Base-by-base conservation (phyloP, 257 asterid species). In the Prunella vulgaris region DNA sequence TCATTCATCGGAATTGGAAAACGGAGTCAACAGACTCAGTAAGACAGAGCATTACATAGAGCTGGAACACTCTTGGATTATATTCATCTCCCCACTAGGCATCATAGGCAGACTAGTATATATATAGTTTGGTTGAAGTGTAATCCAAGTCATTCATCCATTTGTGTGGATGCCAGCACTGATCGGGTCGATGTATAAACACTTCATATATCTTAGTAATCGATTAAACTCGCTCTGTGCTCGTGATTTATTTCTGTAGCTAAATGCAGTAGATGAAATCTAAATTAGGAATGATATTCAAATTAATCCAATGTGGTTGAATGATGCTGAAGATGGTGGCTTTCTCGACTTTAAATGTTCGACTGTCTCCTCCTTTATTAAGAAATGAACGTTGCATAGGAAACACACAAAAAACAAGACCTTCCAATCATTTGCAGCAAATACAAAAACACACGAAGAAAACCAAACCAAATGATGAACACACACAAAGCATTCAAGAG, bases 1-100 rank as follows among this genome's bases (percentile, higher is more conserved):
- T 22, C 59, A 5, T 37, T 63, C 38, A 72, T 72, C 10, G 76
- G 76, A 49, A 67, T 74, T 2, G 70, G 78, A 14, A 74, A 67
- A 37, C 3, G 21, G 60, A 60, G 10, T 30, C 28, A 48, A 9
- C 17, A 27, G n/a, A 56, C 37, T 12, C 51, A 32, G 7, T 66
- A 20, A 59, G 42, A 38, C 9, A 10, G 22, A 5, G n/a, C n/a
- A 25, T 48, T 48, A 24, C 35, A 6, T 35, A 48, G 7, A 40
- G 58, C 18, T 5, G 51, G 21, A 12, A 8, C 51, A 12, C 28
- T 25, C 12, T 7, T 17, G 24, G 46, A 69, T 57, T 12, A n/a
- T 18, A 17, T 20, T n/a, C 10, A 14, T 65, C 60, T 32, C 37
- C 20, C 38, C 33, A 25, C n/a, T n/a, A n/a, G n/a, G n/a, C n/a